Evolutionary conservation across 2,329 filamentous ascomycete genomes (phyloP).

Genomic region (Erysiphe pulchra): DNA sequence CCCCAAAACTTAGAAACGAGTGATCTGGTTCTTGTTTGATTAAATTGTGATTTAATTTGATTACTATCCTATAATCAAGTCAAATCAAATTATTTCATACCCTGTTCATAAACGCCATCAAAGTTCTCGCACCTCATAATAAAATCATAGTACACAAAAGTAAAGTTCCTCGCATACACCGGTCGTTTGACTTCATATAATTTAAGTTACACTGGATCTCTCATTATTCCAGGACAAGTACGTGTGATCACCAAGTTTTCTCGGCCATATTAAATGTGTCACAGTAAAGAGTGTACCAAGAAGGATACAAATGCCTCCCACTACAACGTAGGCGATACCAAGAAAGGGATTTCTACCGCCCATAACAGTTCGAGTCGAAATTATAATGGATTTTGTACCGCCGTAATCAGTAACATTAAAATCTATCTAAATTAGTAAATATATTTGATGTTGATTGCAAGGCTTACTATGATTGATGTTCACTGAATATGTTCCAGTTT

Average conservation of each 20-base stretch:
- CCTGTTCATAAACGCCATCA: too few relatives aligned
- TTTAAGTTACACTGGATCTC: slow-evolving; percentile 23
- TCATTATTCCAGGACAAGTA: slow-evolving; percentile 90
- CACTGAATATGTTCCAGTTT: slow-evolving; percentile 46
- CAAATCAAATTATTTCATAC: too few relatives aligned
- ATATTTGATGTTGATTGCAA: neutral
- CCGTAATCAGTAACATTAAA: slow-evolving; percentile 59
- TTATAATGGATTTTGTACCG: slow-evolving; percentile 71
- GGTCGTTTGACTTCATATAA: too few relatives aligned
- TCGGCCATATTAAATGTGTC: slow-evolving; percentile 76
- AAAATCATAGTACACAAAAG: too few relatives aligned
- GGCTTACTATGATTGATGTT: slow-evolving; percentile 47
- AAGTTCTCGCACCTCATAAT: too few relatives aligned
- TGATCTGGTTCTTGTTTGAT: too few relatives aligned
- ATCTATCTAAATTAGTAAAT: slow-evolving; percentile 23
- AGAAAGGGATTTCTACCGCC: slow-evolving; percentile 89
- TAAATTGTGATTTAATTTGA: too few relatives aligned
- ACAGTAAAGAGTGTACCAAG: slow-evolving; percentile 72
- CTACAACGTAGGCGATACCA: slow-evolving; percentile 84
- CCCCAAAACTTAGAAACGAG: too few relatives aligned
- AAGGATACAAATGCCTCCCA: slow-evolving; percentile 77
- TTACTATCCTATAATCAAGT: too few relatives aligned
- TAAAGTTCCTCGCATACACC: too few relatives aligned
- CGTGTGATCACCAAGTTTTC: slow-evolving; percentile 93
- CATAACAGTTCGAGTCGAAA: slow-evolving; percentile 78